phyloP scores from a whole-genome alignment of 805 yeast species.

The Yarrowia sp. region DNA sequence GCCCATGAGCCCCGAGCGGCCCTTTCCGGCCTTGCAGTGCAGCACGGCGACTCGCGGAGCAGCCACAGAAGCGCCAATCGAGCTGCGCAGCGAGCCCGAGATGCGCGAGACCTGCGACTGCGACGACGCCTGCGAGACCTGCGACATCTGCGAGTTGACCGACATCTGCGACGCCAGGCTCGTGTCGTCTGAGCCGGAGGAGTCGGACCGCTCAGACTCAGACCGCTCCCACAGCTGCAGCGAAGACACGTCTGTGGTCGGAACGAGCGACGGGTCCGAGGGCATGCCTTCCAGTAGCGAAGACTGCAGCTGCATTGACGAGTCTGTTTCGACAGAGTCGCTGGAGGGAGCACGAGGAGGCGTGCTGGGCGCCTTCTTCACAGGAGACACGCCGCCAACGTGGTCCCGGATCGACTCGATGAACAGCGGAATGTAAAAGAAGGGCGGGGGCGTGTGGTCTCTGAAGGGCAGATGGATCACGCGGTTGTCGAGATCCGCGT shows the following conservation, averaged over 20 bases:
- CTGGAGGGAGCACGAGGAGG: conserved; percentile 13
- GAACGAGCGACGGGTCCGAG: conserved; percentile 7
- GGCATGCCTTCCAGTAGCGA: background rate
- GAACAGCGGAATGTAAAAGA: conserved; percentile 48
- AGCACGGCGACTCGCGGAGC: conserved; percentile 48
- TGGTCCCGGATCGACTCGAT: conserved; percentile 49
- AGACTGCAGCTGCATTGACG: background rate
- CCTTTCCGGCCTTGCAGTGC: conserved; percentile 91
- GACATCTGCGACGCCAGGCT: conserved; percentile 2
- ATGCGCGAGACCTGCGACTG: conserved; percentile 15
- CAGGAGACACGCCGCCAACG: conserved; percentile 35
- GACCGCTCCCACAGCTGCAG: conserved; percentile 8
- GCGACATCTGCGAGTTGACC: conserved; percentile 4
- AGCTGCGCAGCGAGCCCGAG: background rate
- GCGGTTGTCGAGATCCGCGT: conserved; percentile 37
- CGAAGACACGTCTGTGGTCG: conserved; percentile 17
- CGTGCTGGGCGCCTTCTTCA: background rate
- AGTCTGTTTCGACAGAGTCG: background rate
- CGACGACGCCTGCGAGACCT: conserved; percentile 5
- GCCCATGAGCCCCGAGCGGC: conserved; percentile 77
- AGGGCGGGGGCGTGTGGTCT: conserved; percentile 77
- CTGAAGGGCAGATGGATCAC: conserved; percentile 56
- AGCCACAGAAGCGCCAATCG: background rate
- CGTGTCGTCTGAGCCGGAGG: conserved; percentile 42
- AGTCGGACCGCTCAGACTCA: background rate